These are phyloP conservation scores for Boletus mariae DNA, from an alignment of 1,284 basidiomycete genomes.

Conservation along the genomic window DNA sequence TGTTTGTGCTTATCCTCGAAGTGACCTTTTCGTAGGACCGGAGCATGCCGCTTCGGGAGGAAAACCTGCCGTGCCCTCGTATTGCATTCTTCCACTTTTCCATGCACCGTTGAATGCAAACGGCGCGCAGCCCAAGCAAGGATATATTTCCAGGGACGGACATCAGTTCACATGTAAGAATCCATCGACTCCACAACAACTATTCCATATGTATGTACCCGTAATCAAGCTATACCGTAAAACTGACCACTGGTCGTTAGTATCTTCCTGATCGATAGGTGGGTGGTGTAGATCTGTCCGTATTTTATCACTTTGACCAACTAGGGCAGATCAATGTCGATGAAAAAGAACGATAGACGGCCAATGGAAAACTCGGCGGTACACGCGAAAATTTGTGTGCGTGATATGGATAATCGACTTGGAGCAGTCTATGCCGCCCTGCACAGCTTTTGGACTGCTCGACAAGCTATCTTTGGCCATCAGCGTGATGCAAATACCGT, in stretches of 20 bases:
- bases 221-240: background rate
- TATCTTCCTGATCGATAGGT: slow-evolving; percentile 53
- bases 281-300: background rate
- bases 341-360: slow-evolving; percentile 38
- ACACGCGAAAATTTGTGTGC: slow-evolving; percentile 31
- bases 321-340: slow-evolving; percentile 46
- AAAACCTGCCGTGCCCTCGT: slow-evolving; percentile 28
- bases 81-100: no score
- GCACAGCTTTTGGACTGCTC: slow-evolving; percentile 50
- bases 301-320: background rate
- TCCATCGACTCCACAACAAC: slow-evolving; percentile 46
- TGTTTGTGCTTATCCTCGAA: background rate
- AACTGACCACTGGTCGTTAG: slow-evolving; percentile 28
- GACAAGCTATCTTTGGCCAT: slow-evolving; percentile 34
- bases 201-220: slow-evolving; percentile 55
- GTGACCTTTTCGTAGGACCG: slow-evolving; percentile 12
- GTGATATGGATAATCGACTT: slow-evolving; percentile 45
- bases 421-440: slow-evolving; percentile 55
- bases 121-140: slow-evolving; percentile 7
- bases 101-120: no score
- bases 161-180: slow-evolving; percentile 50
- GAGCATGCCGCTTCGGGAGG: slow-evolving; percentile 45
- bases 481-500: slow-evolving; percentile 56
- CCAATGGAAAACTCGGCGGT: slow-evolving; percentile 43
- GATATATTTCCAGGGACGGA: slow-evolving; percentile 52